These are phyloP conservation scores for Lentinula novae-zelandiae DNA, from an alignment of 1,284 basidiomycete genomes.

Conservation along the genomic window DNA sequence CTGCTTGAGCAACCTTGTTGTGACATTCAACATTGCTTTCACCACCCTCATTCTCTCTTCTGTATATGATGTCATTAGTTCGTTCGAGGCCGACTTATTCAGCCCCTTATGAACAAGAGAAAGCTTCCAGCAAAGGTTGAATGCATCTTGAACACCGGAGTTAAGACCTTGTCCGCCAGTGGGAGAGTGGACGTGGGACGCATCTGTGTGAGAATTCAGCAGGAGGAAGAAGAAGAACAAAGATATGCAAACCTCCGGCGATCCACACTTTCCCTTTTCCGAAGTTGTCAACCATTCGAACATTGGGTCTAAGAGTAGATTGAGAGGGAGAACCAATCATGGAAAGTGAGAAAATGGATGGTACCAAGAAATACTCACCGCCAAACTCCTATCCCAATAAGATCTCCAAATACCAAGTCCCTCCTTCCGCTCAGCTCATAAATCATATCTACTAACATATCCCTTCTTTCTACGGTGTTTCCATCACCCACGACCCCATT, in stretches of 20 bases:
- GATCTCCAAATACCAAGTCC: constrained; percentile 26
- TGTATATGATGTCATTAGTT: constrained; percentile 23
- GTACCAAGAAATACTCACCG: not conserved
- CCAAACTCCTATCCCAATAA: constrained; percentile 18
- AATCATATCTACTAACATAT: constrained; percentile 19
- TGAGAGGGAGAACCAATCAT: too few species aligned
- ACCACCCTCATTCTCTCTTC: constrained; percentile 27
- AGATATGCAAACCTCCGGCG: constrained; percentile 13
- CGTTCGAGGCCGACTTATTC: constrained; percentile 9
- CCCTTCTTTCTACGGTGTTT: not conserved
- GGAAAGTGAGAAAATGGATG: not conserved
- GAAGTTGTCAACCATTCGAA: constrained; percentile 13
- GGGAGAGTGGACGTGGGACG: constrained; percentile 30
- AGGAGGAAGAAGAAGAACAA: not conserved
- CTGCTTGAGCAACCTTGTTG: constrained; percentile 17
- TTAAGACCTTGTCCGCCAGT: constrained; percentile 38
- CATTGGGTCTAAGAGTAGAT: constrained; percentile 3
- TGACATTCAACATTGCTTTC: constrained; percentile 24
- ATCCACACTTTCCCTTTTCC: constrained; percentile 15
- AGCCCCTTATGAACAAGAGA: constrained; percentile 24
- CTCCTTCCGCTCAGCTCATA: constrained; percentile 21
- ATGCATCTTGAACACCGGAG: constrained; percentile 34
- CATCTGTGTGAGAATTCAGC: constrained; percentile 18
- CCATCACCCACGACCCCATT: not conserved
- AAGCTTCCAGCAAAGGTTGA: constrained; percentile 29